Evolutionary conservation across 768 basidiomycete genomes (phyloP).

Genomic region (Pleurotus giganteus): DNA sequence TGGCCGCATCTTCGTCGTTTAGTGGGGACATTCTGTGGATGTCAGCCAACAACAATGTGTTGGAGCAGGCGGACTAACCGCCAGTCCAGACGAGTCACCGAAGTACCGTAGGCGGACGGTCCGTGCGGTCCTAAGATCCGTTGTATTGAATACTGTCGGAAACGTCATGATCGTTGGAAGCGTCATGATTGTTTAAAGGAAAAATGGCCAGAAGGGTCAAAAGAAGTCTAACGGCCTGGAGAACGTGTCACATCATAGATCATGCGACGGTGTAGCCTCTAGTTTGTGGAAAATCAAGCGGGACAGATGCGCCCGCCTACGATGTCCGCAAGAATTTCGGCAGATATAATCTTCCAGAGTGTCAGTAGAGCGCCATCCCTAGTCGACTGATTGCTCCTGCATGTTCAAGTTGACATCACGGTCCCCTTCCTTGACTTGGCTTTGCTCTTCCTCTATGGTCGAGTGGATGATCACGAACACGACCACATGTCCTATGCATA

Average conservation of each 20-base stretch:
- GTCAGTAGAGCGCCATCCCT: too few species aligned
- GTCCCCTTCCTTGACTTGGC: too few species aligned
- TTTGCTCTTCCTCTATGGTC: too few species aligned
- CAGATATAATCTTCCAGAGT: not conserved
- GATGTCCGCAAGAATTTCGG: not conserved
- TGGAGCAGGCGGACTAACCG: conserved; percentile 1
- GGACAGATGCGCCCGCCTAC: too few species aligned
- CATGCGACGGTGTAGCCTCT: too few species aligned
- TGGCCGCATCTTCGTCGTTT: conserved; percentile 7
- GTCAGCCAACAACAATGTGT: not conserved
- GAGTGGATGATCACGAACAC: too few species aligned
- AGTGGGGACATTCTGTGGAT: not conserved
- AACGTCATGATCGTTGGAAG: not conserved
- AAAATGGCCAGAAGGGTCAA: not conserved
- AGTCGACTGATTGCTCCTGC: too few species aligned
- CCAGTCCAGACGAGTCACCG: not conserved
- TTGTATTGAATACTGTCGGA: not conserved
- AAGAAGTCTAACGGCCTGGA: too few species aligned
- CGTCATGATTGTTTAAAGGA: not conserved
- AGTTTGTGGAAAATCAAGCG: too few species aligned
- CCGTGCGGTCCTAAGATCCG: not conserved
- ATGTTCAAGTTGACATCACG: too few species aligned
- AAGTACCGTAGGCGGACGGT: not conserved
- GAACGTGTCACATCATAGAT: too few species aligned
- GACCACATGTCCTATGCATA: too few species aligned